Evolutionary conservation across 1,284 basidiomycete species (phyloP), one percentile per base, ranked within the genome.

Genomic region (Melampsora medusae): DNA sequence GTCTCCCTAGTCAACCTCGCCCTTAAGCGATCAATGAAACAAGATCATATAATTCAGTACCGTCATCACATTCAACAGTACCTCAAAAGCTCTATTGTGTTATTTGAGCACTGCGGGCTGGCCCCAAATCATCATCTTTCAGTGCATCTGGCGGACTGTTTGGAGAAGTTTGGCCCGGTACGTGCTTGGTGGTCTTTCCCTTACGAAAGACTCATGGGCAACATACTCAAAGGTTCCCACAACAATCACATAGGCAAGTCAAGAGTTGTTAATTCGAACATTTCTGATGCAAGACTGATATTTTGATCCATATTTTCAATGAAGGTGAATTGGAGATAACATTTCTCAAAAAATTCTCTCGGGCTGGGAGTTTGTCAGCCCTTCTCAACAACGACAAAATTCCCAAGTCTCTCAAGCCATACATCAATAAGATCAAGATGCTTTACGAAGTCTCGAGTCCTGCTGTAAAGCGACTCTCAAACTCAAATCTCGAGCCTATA

Each of bases 391-490:
- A 68, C 28, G 7, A 19, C 3, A 42, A 68, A 22, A 49, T 28
- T 28, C 28, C 46, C 7, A 16, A 35, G 50, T 4, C 6, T 3
- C 16, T 68, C 66, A 12, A 10, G 31, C 50, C 48, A 25, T 56
- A 53, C 7, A 28, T 69, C 17, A 28, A 22, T 3, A 14, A 33
- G 33, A n/a, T 69, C 6, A 4, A 56, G 19, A 4, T 5, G 4
- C 50, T 53, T 53, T 22, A 19, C 16, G 12, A 53, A 19, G 4
- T 12, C 12, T 19, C 12, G 17, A 17, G 2, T 5, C 22, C 22
- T 3, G 14, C 12, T 53, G 4, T 82, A 83, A 88, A 1, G 87
- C 89, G 35, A 86, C 97, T 67, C 82, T 85, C 50, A 84, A 85
- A 35, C 93, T 93, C 84, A 85, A 92, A 0, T 82, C 85, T 12